These are phyloP conservation scores for Neopestalotiopsis sp. DNA, from an alignment of 2,329 filamentous ascomycete species.

Conservation along the genomic window DNA sequence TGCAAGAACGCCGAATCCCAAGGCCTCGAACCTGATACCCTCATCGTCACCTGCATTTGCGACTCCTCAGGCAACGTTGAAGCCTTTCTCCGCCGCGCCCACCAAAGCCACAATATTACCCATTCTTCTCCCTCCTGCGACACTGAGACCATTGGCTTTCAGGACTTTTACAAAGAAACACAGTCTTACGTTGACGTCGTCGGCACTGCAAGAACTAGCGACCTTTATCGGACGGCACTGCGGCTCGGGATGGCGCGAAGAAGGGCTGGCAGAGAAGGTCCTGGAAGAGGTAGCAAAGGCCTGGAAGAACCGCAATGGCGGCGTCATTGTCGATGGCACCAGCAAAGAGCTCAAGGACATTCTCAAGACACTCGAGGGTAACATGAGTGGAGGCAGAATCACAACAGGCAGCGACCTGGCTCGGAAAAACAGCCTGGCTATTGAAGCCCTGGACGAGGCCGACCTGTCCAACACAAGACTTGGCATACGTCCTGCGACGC, in stretches of 20 bases:
- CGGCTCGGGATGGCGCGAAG: slow-evolving; percentile 94
- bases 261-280: slow-evolving; percentile 89
- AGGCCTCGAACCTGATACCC: slow-evolving; percentile 67
- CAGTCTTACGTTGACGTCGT: slow-evolving; percentile 87
- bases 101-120: slow-evolving; percentile 73
- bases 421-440: slow-evolving; percentile 67
- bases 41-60: slow-evolving; percentile 92
- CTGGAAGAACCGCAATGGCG: slow-evolving; percentile 90
- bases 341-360: slow-evolving; percentile 80
- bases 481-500: slow-evolving; percentile 53
- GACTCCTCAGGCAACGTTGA: slow-evolving; percentile 81
- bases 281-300: slow-evolving; percentile 88
- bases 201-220: slow-evolving; percentile 83
- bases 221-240: slow-evolving; percentile 92
- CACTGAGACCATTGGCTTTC: slow-evolving; percentile 88
- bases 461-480: slow-evolving; percentile 61
- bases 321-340: slow-evolving; percentile 87
- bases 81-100: slow-evolving; percentile 60
- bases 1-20: slow-evolving; percentile 38
- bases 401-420: slow-evolving; percentile 59
- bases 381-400: slow-evolving; percentile 85
- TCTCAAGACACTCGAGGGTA: slow-evolving; percentile 81
- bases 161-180: slow-evolving; percentile 98
- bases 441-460: slow-evolving; percentile 58
- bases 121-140: slow-evolving; percentile 86